Percentiles rank a stretch among this genome's conserved stretches.
phyloP scores from a whole-genome alignment of 371 early-diverging fungal species.

The Mortierella sp. region DNA sequence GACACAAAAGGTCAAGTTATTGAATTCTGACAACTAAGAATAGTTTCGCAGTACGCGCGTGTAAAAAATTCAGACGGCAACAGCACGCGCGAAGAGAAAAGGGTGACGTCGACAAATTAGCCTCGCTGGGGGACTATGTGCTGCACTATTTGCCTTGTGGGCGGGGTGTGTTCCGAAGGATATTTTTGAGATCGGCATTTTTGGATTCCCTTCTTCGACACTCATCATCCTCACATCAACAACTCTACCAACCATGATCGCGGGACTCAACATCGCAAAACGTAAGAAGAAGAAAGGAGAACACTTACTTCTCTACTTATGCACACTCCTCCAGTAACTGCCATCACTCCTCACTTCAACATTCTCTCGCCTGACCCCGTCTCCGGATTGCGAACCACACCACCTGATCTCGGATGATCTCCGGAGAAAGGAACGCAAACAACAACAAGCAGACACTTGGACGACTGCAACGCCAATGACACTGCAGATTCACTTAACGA shows the following conservation, averaged over 20 bases:
- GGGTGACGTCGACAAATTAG: slow-evolving; percentile 10
- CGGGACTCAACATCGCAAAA: slow-evolving; percentile 50
- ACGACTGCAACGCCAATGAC: not conserved
- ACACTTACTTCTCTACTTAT: not conserved
- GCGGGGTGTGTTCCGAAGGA: not conserved
- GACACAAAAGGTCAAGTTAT: not conserved
- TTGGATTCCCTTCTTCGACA: not conserved
- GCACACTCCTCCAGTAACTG: not conserved
- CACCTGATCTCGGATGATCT: slow-evolving; percentile 11
- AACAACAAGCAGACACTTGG: not conserved
- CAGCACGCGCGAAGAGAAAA: not conserved
- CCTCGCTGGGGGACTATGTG: not conserved
- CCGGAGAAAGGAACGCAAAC: not conserved
- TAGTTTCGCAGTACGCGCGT: not conserved
- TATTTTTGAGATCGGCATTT: not conserved
- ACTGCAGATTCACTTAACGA: not conserved
- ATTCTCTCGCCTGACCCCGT: not conserved
- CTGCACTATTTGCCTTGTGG: not conserved
- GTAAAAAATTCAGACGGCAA: not conserved
- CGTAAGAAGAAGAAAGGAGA: slow-evolving; percentile 15
- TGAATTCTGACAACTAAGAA: not conserved
- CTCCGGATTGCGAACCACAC: not conserved
- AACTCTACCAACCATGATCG: slow-evolving; percentile 36
- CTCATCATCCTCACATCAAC: slow-evolving; percentile 13
- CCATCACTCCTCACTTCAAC: no score